Conservation (phyloP, 2,329 filamentous ascomycete genomes). For the Coleophoma cylindrospora region DNA sequence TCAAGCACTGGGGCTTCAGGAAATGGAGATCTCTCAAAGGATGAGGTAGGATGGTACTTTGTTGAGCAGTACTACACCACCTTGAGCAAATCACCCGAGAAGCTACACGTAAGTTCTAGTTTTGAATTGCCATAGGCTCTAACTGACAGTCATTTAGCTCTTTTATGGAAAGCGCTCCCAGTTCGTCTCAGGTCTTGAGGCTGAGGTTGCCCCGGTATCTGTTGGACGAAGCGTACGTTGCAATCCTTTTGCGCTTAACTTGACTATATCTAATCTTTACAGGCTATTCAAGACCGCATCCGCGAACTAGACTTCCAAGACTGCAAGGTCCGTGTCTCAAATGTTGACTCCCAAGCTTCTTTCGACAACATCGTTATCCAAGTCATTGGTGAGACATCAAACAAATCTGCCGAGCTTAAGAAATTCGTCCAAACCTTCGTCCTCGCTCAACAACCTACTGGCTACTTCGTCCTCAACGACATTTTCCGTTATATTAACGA, state of each 20-base stretch:
- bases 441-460: conserved; percentile 89
- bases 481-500: conserved; percentile 93
- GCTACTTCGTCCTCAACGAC: conserved; percentile 97
- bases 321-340: conserved; percentile 96
- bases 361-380: conserved; percentile 94
- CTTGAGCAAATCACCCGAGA: conserved; percentile 87
- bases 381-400: conserved; percentile 96
- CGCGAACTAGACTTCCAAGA: conserved; percentile 91
- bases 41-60: conserved; percentile 99
- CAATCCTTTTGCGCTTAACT: neutral
- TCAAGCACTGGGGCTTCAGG: conserved; percentile 25
- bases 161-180: conserved; percentile 97
- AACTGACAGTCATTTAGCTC: conserved; percentile 43
- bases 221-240: conserved; percentile 77
- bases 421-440: conserved; percentile 99
- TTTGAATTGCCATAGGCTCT: neutral
- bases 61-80: conserved; percentile 99
- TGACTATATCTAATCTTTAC: conserved; percentile 12
- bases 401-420: conserved; percentile 84
- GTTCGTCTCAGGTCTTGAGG: conserved; percentile 88
- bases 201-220: conserved; percentile 79
- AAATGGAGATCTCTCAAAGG: conserved; percentile 61
- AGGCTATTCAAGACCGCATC: conserved; percentile 94
- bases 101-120: conserved; percentile 65
- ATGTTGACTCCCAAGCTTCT: conserved; percentile 93